Percentiles rank a stretch among this genome's conserved stretches.
Conservation (phyloP, 139 green algal species). For the Chlorella vulgaris region DNA sequence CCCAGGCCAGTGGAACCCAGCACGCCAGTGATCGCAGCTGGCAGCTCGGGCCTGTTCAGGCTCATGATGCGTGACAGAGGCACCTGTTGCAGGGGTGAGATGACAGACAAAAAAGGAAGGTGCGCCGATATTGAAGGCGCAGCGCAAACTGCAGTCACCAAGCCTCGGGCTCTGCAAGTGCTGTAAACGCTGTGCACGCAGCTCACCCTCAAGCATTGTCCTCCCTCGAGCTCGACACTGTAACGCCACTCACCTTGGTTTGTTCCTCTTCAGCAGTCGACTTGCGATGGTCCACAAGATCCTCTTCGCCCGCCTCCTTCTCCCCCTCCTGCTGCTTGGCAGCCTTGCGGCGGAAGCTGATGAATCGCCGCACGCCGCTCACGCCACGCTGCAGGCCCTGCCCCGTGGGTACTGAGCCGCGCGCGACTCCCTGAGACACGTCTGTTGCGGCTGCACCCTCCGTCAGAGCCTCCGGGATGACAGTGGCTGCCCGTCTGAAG, state of each 20-base stretch:
- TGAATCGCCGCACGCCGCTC: not conserved
- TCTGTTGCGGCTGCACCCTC: not conserved
- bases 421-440: not conserved
- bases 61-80: conserved; percentile 52
- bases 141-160: no score
- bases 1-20: conserved; percentile 53
- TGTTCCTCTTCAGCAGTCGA: not conserved
- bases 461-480: not conserved
- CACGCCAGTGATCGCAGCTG: conserved; percentile 48
- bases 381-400: not conserved
- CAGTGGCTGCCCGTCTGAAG: not conserved
- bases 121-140: no score
- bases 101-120: not conserved
- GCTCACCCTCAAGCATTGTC: no score
- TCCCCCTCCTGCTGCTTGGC: not conserved
- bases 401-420: no score
- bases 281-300: not conserved
- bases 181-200: not conserved
- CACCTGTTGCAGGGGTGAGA: conserved; percentile 24
- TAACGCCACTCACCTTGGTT: conserved; percentile 20
- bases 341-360: conserved; percentile 1
- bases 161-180: no score
- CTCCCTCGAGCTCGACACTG: no score
- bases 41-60: conserved; percentile 67
- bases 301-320: not conserved